Percentiles rank a stretch among this genome's conserved stretches.
These are phyloP conservation scores for Microbotryum lychnidis-dioicae DNA, from an alignment of 1,284 basidiomycete species.

Conservation along the genomic window DNA sequence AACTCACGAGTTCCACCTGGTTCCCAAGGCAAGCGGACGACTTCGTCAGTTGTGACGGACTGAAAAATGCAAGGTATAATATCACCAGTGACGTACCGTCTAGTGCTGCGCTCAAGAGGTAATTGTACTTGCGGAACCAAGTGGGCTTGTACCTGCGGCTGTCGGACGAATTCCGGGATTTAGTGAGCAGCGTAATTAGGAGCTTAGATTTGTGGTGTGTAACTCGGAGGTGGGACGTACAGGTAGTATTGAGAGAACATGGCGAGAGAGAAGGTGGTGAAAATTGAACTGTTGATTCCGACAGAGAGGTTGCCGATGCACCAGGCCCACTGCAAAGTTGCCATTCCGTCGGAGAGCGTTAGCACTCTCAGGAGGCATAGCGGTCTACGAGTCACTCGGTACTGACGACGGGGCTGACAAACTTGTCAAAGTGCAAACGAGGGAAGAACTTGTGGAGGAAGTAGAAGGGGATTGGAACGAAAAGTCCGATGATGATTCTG, in stretches of 20 bases:
- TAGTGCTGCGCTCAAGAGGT: conserved; percentile 32
- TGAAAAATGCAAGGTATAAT: background rate
- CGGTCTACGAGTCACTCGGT: too few species aligned
- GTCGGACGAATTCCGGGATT: too few species aligned
- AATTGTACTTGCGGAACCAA: conserved; percentile 36
- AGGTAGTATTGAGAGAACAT: conserved; percentile 25
- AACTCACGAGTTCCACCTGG: too few species aligned
- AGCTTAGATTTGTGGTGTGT: too few species aligned
- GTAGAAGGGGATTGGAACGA: conserved; percentile 53
- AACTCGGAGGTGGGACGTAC: too few species aligned
- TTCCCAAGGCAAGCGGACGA: too few species aligned
- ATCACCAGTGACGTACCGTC: conserved; percentile 32
- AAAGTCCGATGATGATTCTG: conserved; percentile 44
- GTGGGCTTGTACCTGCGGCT: conserved; percentile 18
- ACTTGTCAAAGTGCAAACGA: conserved; percentile 34
- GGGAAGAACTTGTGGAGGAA: conserved; percentile 49
- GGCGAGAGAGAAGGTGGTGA: conserved; percentile 19
- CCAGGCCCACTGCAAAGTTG: conserved; percentile 3
- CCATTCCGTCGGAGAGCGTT: too few species aligned
- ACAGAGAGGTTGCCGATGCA: conserved; percentile 26
- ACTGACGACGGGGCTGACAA: conserved; percentile 28
- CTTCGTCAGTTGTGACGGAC: too few species aligned
- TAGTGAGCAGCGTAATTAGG: too few species aligned
- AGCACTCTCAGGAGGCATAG: too few species aligned
- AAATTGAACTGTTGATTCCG: conserved; percentile 31